Base-by-base conservation (phyloP, 2,329 filamentous ascomycete genomes). In the Stagonosporopsis chrysanthemi region DNA sequence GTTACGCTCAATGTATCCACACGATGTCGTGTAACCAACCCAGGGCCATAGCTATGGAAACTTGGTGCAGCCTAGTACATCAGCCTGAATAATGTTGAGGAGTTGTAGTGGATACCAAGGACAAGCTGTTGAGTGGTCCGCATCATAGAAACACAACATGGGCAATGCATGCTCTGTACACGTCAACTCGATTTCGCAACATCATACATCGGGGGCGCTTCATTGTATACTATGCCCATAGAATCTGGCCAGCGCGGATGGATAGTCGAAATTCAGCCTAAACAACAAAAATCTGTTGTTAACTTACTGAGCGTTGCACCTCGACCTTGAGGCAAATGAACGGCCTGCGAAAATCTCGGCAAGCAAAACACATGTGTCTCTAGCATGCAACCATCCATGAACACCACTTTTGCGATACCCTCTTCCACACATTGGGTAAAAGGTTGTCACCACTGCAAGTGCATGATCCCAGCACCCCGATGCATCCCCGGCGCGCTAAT, bases 81-180 rank as follows among this genome's bases (percentile, higher is more conserved):
- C 35, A 41, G 35, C 12, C 46, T 28, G n/a, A 46, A 9, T 19
- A 51, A 42, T 15, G 35, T 41, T 28, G 23, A 35, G 39, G 24
- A 12, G 7, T 31, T 31, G 12, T 1, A 31, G 28, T 31, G 17
- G 36, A 29, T 8, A 24, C 14, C n/a, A 43, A 22, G 28, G 43
- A 38, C 6, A 42, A 28, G 28, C 26, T 22, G 44, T 38, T 43
- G 39, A 43, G 43, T 19, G 35, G 33, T 46, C 40, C 36, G 52
- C 52, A 49, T 45, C 39, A 26, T 19, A 19, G 14, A 23, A 35
- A 28, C 28, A 56, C 41, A 51, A 36, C 47, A 56, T 23, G 22
- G 14, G 36, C 52, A 48, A 23, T 40, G 36, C 36, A 56, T 14
- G 41, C 46, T 42, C 36, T 12, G 41, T 28, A 33, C 44, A 40